These are phyloP conservation scores for Calonectria hawksworthii DNA, from an alignment of 2,329 filamentous ascomycete species.

Conservation along the genomic window DNA sequence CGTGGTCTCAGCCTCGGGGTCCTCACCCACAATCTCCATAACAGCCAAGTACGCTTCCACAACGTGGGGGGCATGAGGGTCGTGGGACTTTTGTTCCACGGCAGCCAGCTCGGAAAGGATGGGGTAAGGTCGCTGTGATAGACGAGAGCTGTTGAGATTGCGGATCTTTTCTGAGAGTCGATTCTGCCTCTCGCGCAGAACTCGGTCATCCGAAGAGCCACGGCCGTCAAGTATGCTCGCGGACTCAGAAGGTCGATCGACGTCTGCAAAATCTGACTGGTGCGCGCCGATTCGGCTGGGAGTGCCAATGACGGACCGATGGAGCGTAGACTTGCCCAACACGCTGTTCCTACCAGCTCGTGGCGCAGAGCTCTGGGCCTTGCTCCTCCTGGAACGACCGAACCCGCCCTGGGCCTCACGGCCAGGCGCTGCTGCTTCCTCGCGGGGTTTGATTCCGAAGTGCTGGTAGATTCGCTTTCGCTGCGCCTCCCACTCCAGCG, in stretches of 20 bases:
- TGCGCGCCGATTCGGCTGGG: constrained; percentile 78
- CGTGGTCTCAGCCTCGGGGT: constrained; percentile 69
- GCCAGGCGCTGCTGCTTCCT: constrained; percentile 58
- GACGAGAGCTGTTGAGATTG: constrained; percentile 80
- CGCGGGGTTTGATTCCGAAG: constrained; percentile 83
- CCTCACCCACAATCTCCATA: constrained; percentile 83
- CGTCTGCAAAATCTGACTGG: constrained; percentile 76
- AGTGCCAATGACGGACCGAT: constrained; percentile 89
- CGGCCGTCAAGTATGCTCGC: constrained; percentile 60
- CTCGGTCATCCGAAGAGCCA: constrained; percentile 75
- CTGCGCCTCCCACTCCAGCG: constrained; percentile 96
- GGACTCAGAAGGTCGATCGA: constrained; percentile 69
- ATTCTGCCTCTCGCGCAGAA: constrained; percentile 86
- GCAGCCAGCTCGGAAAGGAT: constrained; percentile 82
- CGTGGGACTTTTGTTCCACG: constrained; percentile 78
- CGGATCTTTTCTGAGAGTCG: constrained; percentile 85
- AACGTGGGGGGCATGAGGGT: constrained; percentile 80
- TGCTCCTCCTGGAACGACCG: constrained; percentile 70
- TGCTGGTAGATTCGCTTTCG: constrained; percentile 95
- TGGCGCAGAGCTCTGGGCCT: constrained; percentile 65
- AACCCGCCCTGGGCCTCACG: constrained; percentile 70
- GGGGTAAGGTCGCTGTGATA: constrained; percentile 77
- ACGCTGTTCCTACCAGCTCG: constrained; percentile 63
- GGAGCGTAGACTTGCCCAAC: constrained; percentile 74
- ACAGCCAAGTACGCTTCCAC: constrained; percentile 87